Evolutionary conservation across 1,139 yeast genomes (phyloP).

Genomic region (Magnusiomyces magnusii): DNA sequence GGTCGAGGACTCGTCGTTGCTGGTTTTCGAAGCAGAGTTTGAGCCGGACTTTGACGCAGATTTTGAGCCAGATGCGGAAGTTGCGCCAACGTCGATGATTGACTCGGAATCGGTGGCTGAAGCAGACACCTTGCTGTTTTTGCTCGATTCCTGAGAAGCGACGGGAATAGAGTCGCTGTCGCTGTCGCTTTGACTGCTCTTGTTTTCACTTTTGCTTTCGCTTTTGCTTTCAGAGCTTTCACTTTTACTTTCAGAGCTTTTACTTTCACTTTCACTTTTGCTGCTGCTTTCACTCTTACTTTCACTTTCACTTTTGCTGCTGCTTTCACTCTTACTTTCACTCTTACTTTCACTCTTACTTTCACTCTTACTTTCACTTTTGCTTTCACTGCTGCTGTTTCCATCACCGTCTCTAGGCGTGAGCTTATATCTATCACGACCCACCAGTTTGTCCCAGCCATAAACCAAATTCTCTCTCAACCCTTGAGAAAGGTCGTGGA

Average conservation of each 20-base stretch:
- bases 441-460: no score
- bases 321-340: no score
- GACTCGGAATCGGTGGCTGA: neutral
- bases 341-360: no score
- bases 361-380: no score
- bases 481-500: no score
- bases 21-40: neutral
- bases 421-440: no score
- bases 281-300: neutral
- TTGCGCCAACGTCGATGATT: neutral
- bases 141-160: neutral
- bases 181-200: neutral
- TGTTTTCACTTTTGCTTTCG: neutral
- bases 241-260: no score
- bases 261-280: neutral
- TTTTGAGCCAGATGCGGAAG: neutral
- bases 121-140: neutral
- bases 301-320: neutral
- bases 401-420: no score
- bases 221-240: no score
- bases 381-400: no score
- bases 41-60: neutral
- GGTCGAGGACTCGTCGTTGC: no score
- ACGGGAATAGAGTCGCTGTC: neutral
- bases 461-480: no score